Evolutionary conservation across 495 filamentous ascomycete genomes (phyloP).

Genomic region (Aspergillus bertholletiae): DNA sequence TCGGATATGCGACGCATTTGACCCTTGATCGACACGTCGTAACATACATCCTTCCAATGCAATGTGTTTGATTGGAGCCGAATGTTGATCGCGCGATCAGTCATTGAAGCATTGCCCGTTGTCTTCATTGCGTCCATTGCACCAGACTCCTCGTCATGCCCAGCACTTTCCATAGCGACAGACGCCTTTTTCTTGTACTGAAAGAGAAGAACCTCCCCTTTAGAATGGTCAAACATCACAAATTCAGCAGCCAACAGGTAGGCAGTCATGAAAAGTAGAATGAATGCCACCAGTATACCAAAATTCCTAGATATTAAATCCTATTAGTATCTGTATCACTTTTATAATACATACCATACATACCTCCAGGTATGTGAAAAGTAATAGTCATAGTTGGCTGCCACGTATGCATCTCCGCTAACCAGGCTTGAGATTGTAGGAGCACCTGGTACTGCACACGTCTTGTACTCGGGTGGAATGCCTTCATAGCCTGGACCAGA

Average conservation of each 20-base stretch:
- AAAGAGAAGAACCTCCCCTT: constrained; percentile 87
- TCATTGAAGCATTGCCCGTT: too few relatives aligned
- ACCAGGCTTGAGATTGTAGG: constrained; percentile 51
- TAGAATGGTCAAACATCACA: constrained; percentile 73
- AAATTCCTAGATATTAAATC: too few relatives aligned
- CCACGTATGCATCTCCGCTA: constrained; percentile 66
- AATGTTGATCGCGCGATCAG: too few relatives aligned
- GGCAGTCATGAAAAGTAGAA: constrained; percentile 57
- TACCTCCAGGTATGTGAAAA: constrained; percentile 65
- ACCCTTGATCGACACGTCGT: constrained; percentile 84
- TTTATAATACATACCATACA: too few relatives aligned
- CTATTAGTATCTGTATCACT: too few relatives aligned
- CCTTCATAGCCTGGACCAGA: constrained; percentile 49
- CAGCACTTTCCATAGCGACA: constrained; percentile 54
- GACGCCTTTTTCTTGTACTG: constrained; percentile 67
- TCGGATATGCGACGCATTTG: constrained; percentile 73
- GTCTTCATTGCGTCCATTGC: too few relatives aligned
- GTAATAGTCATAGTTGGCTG: constrained; percentile 57
- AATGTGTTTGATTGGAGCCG: constrained; percentile 68
- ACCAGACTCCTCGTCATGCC: too few relatives aligned
- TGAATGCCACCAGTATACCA: constrained; percentile 74
- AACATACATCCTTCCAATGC: constrained; percentile 82
- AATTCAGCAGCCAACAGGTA: constrained; percentile 74
- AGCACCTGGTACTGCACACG: constrained; percentile 63
- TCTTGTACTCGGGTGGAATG: constrained; percentile 29